phyloP scores from a whole-genome alignment of 108 stramenopile genomes.

The Aurantiochytrium sp. region DNA sequence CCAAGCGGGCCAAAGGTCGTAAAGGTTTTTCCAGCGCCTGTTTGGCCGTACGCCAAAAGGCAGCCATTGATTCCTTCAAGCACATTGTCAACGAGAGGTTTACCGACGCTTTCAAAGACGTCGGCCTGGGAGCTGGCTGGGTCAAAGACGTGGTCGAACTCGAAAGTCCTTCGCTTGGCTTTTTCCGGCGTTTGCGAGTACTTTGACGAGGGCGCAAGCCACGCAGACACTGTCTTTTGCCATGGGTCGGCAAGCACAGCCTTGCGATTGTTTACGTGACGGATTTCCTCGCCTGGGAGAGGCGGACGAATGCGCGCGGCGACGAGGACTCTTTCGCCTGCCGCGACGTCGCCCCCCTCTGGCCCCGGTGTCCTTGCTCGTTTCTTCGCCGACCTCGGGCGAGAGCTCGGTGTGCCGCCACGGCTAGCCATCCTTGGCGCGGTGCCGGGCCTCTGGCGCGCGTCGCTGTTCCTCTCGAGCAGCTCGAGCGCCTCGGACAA shows the following conservation, averaged over 20 bases:
- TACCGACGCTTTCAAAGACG: conserved; percentile 49
- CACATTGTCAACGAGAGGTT: conserved; percentile 46
- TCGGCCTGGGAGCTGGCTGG: conserved; percentile 36
- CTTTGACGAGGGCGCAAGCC: background rate
- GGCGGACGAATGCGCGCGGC: background rate
- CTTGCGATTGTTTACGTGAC: background rate
- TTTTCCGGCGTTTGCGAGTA: conserved; percentile 6
- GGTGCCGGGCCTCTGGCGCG: too few species aligned
- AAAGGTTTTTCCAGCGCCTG: conserved; percentile 44
- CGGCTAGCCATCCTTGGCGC: too few species aligned
- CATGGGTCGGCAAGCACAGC: background rate
- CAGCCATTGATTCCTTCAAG: conserved; percentile 58
- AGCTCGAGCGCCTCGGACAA: too few species aligned
- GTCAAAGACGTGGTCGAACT: conserved; percentile 50
- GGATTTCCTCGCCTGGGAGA: background rate
- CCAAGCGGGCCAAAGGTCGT: conserved; percentile 46
- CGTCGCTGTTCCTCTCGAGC: too few species aligned
- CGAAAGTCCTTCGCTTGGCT: conserved; percentile 35
- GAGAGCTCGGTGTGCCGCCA: too few species aligned
- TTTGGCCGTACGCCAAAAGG: conserved; percentile 60
- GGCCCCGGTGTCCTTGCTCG: too few species aligned
- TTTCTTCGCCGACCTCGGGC: too few species aligned
- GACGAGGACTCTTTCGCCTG: background rate
- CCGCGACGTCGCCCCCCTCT: too few species aligned
- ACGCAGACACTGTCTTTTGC: background rate